These are phyloP conservation scores for Irpex sp. DNA, from an alignment of 1,284 basidiomycete genomes.

Conservation along the genomic window DNA sequence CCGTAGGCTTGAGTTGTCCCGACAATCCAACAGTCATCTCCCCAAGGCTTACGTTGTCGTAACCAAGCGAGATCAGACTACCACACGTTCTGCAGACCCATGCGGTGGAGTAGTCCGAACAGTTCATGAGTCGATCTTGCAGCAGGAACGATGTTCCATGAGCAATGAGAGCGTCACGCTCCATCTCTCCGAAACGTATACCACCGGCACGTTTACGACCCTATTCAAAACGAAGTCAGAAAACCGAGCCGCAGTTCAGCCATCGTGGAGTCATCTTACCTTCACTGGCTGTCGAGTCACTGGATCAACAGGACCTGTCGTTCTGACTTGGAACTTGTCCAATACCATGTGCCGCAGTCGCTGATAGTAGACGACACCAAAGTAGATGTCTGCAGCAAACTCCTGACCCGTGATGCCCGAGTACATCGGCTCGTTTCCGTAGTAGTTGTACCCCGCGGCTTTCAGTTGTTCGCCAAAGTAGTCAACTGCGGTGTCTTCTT, in stretches of 20 bases:
- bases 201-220: conserved; percentile 98
- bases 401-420: conserved; percentile 98
- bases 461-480: conserved; percentile 96
- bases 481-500: conserved; percentile 92
- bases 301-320: conserved; percentile 94
- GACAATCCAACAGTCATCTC: conserved; percentile 52
- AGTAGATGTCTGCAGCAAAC: conserved; percentile 97
- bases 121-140: conserved; percentile 99
- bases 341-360: conserved; percentile 98
- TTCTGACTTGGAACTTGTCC: conserved; percentile 99
- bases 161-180: conserved; percentile 96
- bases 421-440: conserved; percentile 99
- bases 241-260: background rate
- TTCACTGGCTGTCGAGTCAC: conserved; percentile 97
- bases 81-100: conserved; percentile 98
- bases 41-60: conserved; percentile 76
- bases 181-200: conserved; percentile 99
- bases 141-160: conserved; percentile 98
- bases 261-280: conserved; percentile 39
- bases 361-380: conserved; percentile 98
- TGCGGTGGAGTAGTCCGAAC: conserved; percentile 97
- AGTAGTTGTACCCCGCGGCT: conserved; percentile 96
- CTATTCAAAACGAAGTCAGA: conserved; percentile 32
- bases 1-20: conserved; percentile 46
- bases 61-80: conserved; percentile 91